Evolutionary conservation across 768 basidiomycete genomes (phyloP).

Genomic region (Gymnopilus dilepis): DNA sequence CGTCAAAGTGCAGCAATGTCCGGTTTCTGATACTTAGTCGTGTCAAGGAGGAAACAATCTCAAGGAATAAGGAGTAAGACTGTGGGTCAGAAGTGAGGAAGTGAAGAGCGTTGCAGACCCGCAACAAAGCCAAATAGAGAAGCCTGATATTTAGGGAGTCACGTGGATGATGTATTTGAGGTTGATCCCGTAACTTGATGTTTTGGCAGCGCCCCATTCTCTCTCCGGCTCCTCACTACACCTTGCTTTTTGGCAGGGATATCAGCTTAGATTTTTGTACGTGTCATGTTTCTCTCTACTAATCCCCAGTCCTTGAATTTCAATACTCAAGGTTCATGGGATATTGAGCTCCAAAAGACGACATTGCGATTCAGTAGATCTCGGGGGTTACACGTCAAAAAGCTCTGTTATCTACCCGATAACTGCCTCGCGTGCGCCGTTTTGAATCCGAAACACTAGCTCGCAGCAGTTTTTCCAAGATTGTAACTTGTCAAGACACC

Average conservation of each 20-base stretch:
- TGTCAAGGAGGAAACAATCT: too few relatives aligned
- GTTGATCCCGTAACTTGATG: constrained; percentile 6
- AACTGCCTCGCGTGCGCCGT: not conserved
- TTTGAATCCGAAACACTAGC: not conserved
- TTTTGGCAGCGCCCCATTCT: constrained; percentile 4
- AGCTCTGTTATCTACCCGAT: not conserved
- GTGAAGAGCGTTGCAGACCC: not conserved
- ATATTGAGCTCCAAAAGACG: not conserved
- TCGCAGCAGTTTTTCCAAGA: not conserved
- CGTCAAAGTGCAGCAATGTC: too few relatives aligned
- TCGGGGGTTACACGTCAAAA: constrained; percentile 8
- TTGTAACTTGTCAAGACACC: not conserved
- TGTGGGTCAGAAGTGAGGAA: too few relatives aligned
- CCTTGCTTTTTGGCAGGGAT: not conserved
- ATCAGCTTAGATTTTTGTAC: not conserved
- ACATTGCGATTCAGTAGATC: not conserved
- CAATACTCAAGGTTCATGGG: not conserved
- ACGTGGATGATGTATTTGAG: constrained; percentile 5
- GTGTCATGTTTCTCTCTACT: not conserved
- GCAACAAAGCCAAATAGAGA: not conserved
- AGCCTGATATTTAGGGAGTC: not conserved
- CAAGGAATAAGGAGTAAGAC: too few relatives aligned
- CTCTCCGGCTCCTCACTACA: not conserved
- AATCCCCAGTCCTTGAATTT: not conserved
- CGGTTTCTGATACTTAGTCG: too few relatives aligned